phyloP scores from a whole-genome alignment of 768 basidiomycete species.

The Lactifluus piperatus region DNA sequence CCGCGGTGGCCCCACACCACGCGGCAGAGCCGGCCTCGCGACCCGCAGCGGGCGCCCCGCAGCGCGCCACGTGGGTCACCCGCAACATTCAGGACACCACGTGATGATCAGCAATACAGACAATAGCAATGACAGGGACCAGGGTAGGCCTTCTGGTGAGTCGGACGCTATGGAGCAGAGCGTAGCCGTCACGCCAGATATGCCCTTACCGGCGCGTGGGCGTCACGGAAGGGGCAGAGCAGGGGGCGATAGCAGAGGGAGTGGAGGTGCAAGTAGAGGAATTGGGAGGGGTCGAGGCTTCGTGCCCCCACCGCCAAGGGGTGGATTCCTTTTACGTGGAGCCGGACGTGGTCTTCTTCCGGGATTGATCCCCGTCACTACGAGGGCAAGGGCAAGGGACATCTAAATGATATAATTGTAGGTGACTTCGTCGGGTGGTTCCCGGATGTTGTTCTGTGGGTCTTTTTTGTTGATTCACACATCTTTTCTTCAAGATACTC shows the following conservation, averaged over 20 bases:
- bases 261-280: background rate
- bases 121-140: background rate
- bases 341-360: background rate
- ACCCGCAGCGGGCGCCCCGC: constrained; percentile 5
- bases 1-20: constrained; percentile 43
- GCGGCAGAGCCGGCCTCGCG: constrained; percentile 37
- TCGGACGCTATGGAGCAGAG: constrained; percentile 5
- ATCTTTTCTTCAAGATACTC: background rate
- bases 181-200: background rate
- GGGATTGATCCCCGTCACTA: background rate
- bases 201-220: background rate
- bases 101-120: background rate
- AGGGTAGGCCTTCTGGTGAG: background rate
- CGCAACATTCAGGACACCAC: background rate
- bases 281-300: constrained; percentile 4
- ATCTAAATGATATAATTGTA: background rate
- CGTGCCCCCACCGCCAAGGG: constrained; percentile 10
- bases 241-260: constrained; percentile 3
- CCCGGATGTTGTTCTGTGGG: background rate
- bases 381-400: constrained; percentile 1
- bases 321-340: constrained; percentile 11
- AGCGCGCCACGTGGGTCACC: background rate
- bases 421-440: background rate
- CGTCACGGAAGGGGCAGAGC: constrained; percentile 7
- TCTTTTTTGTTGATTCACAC: background rate